Conservation (phyloP, 331 rosid genomes). For the Dryas integrifolia region DNA sequence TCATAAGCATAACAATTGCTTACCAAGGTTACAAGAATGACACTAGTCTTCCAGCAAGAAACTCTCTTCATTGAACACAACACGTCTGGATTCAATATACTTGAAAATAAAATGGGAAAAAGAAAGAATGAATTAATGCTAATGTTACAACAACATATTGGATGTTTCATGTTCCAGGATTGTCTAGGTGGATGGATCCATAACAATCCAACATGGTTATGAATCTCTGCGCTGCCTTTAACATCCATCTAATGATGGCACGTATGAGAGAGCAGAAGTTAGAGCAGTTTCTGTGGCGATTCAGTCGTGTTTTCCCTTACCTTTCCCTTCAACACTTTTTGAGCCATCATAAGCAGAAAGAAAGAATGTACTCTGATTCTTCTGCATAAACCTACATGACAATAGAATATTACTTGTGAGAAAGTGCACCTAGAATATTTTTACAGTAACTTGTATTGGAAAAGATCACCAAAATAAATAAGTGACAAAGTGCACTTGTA, state of each 20-base stretch:
- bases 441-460: not conserved
- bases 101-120: not conserved
- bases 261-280: not conserved
- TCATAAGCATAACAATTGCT: conserved; percentile 8
- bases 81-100: conserved; percentile 7
- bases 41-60: not conserved
- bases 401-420: not conserved
- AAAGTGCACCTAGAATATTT: not conserved
- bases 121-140: conserved; percentile 52
- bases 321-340: conserved; percentile 60
- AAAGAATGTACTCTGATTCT: conserved; percentile 69
- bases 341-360: conserved; percentile 65
- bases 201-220: conserved; percentile 18
- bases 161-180: conserved; percentile 23
- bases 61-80: conserved; percentile 5
- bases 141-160: conserved; percentile 58
- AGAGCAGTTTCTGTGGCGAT: conserved; percentile 3
- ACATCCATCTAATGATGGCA: conserved; percentile 11
- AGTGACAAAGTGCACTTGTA: not conserved
- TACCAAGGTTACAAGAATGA: conserved; percentile 6
- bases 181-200: conserved; percentile 25
- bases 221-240: not conserved
- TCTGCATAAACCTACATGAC: conserved; percentile 74
- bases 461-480: not conserved
- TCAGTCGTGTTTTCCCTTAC: conserved; percentile 70